Evolutionary conservation across 257 asterid genomes (phyloP), one percentile per base, ranked within the genome.

Genomic region (Handroanthus guayacan): DNA sequence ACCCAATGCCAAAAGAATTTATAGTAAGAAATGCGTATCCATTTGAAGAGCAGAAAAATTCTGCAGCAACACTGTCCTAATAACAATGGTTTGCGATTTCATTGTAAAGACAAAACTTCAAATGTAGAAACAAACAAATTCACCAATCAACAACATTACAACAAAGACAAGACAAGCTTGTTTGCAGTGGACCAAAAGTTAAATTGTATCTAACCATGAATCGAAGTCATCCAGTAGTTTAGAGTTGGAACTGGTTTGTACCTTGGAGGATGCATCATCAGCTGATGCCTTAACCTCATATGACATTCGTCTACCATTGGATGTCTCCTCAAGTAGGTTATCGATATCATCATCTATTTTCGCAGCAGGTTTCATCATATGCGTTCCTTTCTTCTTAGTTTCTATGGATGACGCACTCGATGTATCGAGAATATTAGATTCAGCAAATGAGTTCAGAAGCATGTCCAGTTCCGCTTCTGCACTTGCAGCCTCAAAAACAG

Each of bases 381-480:
- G 79, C 12, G 65, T 74, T 78, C 61, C 85, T 65, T 68, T 71
- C 62, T 72, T 83, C 48, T 38, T 51, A 58, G 61, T 65, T 65
- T 45, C 81, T 43, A 25, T 39, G 43, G 83, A 45, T 43, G 87
- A 65, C 43, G 58, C 69, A 18, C 43, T 62, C 0, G 74, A 55
- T 10, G 94, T 62, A 39, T 80, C 90, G 1, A 64, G 71, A 68
- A 83, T 6, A 39, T 77, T 80, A 36, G 83, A 65, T 60, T 86
- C 96, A 48, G 37, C 8, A 61, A 90, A 86, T 12, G 97, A 89
- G 82, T 81, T 87, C 36, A 94, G 91, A 86, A 94, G 99, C 90
- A 83, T 79, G 83, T 94, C 97, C 20, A 92, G 97, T 82, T 94
- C 97, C 43, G 90, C 93, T 78, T 88, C 98, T 58, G 89, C 96